A percentile compares a stretch with the other conserved stretches of the same genome.
These are phyloP conservation scores for Excoecaria agallocha DNA, from an alignment of 345 rosid species.

Conservation along the genomic window DNA sequence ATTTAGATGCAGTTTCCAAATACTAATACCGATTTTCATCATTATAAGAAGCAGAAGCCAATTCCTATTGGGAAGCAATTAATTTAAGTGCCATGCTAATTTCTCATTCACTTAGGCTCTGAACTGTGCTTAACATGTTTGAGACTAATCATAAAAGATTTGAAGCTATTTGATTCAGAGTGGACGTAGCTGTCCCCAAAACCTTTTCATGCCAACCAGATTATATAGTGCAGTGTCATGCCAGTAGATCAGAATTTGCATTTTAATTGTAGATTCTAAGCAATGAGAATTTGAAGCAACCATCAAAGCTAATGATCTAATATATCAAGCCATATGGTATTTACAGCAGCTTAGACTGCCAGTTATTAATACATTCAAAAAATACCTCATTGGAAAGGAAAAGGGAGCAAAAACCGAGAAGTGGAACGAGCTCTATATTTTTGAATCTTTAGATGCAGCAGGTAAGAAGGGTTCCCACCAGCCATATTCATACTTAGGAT, in stretches of 20 bases:
- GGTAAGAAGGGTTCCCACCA: conserved; percentile 97
- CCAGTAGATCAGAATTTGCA: background rate
- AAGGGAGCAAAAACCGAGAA: background rate
- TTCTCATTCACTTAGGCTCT: background rate
- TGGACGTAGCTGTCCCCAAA: background rate
- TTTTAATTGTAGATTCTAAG: background rate
- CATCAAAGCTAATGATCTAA: conserved; percentile 9
- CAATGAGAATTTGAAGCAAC: background rate
- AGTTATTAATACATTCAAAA: conserved; percentile 3
- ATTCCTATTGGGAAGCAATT: background rate
- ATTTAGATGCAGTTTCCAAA: background rate
- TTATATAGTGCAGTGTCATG: background rate
- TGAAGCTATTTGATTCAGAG: background rate
- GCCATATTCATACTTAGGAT: conserved; percentile 81
- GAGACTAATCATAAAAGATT: background rate
- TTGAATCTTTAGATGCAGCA: conserved; percentile 41
- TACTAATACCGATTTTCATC: background rate
- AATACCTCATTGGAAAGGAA: background rate
- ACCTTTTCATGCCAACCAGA: background rate
- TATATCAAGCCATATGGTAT: background rate
- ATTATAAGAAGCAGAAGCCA: background rate
- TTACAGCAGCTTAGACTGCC: background rate
- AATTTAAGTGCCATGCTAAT: background rate
- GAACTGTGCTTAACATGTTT: background rate
- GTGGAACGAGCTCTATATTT: conserved; percentile 38